These are phyloP conservation scores for Plectosphaerella sp. DNA, from an alignment of 2,329 filamentous ascomycete genomes.

Conservation along the genomic window DNA sequence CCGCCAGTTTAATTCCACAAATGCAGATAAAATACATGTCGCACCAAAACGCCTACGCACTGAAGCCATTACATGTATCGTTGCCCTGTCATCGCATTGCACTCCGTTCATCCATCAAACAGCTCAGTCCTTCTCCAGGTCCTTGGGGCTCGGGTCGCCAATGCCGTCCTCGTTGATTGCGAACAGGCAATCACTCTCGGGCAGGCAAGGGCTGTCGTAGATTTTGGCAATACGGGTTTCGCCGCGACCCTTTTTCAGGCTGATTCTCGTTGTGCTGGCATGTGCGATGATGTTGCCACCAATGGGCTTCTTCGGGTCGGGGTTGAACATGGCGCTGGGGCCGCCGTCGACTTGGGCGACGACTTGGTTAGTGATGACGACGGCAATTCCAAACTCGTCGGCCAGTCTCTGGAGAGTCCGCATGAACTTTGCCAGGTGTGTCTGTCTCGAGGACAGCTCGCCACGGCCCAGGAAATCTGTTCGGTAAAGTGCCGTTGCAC, in stretches of 20 bases:
- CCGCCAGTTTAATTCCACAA: not conserved
- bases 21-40: too few species aligned
- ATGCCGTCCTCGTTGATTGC: conserved; percentile 97
- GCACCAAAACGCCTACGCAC: conserved; percentile 23
- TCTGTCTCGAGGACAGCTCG: conserved; percentile 90
- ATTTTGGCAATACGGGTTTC: conserved; percentile 99
- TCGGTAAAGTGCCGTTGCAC: conserved; percentile 89
- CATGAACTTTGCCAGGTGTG: conserved; percentile 85
- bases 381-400: conserved; percentile 89
- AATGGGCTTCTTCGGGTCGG: conserved; percentile 98
- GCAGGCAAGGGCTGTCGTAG: conserved; percentile 95
- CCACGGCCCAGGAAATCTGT: conserved; percentile 97
- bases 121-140: conserved; percentile 75
- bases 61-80: conserved; percentile 10
- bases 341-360: conserved; percentile 97
- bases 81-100: not conserved
- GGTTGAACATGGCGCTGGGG: conserved; percentile 97
- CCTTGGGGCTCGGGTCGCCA: conserved; percentile 91
- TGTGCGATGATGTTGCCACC: conserved; percentile 99
- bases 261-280: conserved; percentile 90
- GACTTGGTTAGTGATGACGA: conserved; percentile 98
- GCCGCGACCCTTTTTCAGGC: conserved; percentile 88
- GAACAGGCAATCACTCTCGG: conserved; percentile 94
- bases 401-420: conserved; percentile 74
- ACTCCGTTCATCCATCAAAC: not conserved